A percentile compares a stretch with the other conserved stretches of the same genome.
phyloP scores from a whole-genome alignment of 768 basidiomycete genomes.

The Trametes gibbosa region DNA sequence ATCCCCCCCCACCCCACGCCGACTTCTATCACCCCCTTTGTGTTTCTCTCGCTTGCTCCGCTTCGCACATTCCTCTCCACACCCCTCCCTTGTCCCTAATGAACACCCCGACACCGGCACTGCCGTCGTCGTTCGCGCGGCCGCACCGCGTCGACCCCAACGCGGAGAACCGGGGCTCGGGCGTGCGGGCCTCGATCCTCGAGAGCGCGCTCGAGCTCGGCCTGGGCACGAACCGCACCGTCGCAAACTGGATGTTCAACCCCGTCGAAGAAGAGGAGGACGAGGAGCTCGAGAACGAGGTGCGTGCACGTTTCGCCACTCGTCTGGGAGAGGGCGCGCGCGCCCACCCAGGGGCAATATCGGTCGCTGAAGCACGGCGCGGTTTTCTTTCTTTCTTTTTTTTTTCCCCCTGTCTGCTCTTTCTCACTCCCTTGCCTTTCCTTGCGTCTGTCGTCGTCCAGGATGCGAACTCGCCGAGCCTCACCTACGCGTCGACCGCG shows the following conservation, averaged over 20 bases:
- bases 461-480: conserved; percentile 30
- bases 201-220: conserved; percentile 72
- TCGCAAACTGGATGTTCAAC: conserved; percentile 73
- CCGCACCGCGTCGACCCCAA: conserved; percentile 11
- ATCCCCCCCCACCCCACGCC: not conserved
- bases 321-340: not conserved
- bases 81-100: not conserved
- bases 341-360: too few relatives aligned
- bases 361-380: too few relatives aligned
- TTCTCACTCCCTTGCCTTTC: too few relatives aligned
- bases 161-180: conserved; percentile 46
- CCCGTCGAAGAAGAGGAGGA: conserved; percentile 54
- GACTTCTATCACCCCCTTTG: conserved; percentile 3
- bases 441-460: conserved; percentile 13
- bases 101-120: too few relatives aligned
- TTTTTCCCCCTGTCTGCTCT: too few relatives aligned
- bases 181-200: conserved; percentile 69
- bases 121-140: conserved; percentile 12
- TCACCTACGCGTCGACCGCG: conserved; percentile 41
- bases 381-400: too few relatives aligned
- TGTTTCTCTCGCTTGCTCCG: not conserved
- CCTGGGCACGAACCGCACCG: conserved; percentile 52
- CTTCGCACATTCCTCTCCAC: not conserved
- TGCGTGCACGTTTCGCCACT: conserved; percentile 22
- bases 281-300: conserved; percentile 44